phyloP scores from a whole-genome alignment of 2,329 filamentous ascomycete species.

The Exophiala mesophila region DNA sequence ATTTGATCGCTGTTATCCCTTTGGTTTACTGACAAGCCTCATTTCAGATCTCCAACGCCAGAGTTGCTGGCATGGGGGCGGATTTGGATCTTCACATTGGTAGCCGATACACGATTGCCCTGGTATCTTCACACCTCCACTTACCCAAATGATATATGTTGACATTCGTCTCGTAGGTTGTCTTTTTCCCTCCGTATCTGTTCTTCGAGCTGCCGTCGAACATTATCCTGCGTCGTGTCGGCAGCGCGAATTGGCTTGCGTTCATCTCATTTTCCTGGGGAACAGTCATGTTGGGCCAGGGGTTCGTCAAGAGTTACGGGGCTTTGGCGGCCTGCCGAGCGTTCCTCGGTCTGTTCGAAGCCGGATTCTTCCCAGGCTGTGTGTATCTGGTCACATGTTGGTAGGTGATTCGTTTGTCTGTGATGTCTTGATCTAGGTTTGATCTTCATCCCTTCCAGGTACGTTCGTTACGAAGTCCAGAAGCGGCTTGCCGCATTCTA shows the following conservation, averaged over 20 bases:
- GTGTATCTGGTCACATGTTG: conserved; percentile 17
- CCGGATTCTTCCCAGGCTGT: conserved; percentile 22
- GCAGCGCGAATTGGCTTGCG: conserved; percentile 60
- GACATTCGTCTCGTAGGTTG: conserved; percentile 47
- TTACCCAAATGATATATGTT: too few relatives aligned
- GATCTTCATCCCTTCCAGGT: conserved; percentile 18
- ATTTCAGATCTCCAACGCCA: conserved; percentile 27
- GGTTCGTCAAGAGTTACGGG: conserved; percentile 62
- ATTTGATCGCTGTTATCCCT: too few relatives aligned
- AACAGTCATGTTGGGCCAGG: conserved; percentile 38
- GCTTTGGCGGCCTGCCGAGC: conserved; percentile 56
- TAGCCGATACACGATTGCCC: conserved; percentile 62
- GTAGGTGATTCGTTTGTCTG: conserved; percentile 8
- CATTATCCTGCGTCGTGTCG: conserved; percentile 37
- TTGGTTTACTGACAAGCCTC: too few relatives aligned
- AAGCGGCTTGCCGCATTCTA: conserved; percentile 16
- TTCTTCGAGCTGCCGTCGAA: conserved; percentile 52
- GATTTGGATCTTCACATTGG: conserved; percentile 40
- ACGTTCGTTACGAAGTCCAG: conserved; percentile 20
- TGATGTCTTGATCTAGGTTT: too few relatives aligned
- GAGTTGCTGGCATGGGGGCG: conserved; percentile 25
- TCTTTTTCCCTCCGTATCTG: conserved; percentile 65
- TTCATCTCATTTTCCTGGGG: conserved; percentile 42
- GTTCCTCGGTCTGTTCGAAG: conserved; percentile 60
- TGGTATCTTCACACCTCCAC: too few relatives aligned